Evolutionary conservation across 2,329 filamentous ascomycete genomes (phyloP).

Genomic region (Diaporthe australafricana): DNA sequence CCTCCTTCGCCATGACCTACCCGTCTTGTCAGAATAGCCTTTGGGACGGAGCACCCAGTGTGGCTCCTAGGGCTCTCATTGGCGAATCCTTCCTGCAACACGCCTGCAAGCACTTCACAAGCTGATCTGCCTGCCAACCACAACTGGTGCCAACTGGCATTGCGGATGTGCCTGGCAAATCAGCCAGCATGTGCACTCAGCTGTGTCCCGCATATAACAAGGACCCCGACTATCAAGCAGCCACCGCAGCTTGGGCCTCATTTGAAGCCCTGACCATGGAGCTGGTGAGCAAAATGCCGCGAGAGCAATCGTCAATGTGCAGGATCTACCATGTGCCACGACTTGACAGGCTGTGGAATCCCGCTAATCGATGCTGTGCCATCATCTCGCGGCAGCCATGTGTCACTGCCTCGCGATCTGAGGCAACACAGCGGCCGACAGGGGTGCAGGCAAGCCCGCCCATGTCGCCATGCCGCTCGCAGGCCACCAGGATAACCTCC

Average conservation of each 20-base stretch:
- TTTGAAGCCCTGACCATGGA: constrained; percentile 7
- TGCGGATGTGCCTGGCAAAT: constrained; percentile 32
- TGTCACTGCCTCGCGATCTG: constrained; percentile 26
- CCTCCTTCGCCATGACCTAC: constrained; percentile 18
- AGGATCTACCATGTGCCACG: constrained; percentile 17
- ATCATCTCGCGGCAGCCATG: constrained; percentile 21
- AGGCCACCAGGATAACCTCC: constrained; percentile 23
- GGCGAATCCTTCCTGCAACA: constrained; percentile 31
- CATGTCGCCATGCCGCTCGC: constrained; percentile 32
- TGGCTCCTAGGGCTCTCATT: constrained; percentile 22
- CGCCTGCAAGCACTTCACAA: constrained; percentile 33
- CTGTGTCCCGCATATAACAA: constrained; percentile 25
- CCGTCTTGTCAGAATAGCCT: constrained; percentile 1
- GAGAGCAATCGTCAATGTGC: background rate
- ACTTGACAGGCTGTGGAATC: constrained; percentile 21
- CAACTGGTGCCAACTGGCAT: constrained; percentile 33
- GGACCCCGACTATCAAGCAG: background rate
- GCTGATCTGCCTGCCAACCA: constrained; percentile 30
- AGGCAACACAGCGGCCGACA: constrained; percentile 15
- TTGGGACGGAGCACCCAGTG: constrained; percentile 1
- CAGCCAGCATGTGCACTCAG: constrained; percentile 21
- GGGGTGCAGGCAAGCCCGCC: constrained; percentile 27
- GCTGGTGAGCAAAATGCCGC: background rate
- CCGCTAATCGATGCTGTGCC: constrained; percentile 28
- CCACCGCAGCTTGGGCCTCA: constrained; percentile 13